Base-by-base conservation (phyloP, 2,329 filamentous ascomycete species). In the Balansia obtecta region DNA sequence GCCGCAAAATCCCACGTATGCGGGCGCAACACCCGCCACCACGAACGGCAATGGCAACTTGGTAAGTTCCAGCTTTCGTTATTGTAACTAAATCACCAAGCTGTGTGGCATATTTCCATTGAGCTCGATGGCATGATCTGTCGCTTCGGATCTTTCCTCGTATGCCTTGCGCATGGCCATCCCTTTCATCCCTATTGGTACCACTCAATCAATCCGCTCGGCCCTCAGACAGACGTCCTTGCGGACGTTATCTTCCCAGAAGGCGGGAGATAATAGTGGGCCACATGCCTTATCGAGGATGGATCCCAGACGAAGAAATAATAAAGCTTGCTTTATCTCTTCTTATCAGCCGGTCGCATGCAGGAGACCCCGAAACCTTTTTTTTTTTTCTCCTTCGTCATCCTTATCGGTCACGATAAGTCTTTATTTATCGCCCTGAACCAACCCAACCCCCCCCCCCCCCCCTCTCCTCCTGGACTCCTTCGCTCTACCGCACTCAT, bases 41-140 rank as follows among this genome's bases (percentile, higher is more conserved):
- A 70, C 68, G 11, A 67, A 61, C 54, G 64, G 65, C 50, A 68
- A 66, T 48, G 63, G 63, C 22, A 70, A 65, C 50, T 57, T 71
- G 63, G 70, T 72, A 59, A 63, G 70, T 65, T 48, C 49, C 37
- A 32, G 12, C 44, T 37, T 33, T 39, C 9, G 27, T 7, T 8
- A 27, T 27, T 27, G 27, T 1, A 27, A 27, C 27, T 27, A 27
- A 27, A 27, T 6, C 27, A 27, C 4, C 27, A 27, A 27, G 5
- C 7, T 27, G 27, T 27, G 8, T 27, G 27, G 27, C 27, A 27
- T 27, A 8, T 27, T 27, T 39, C 16, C 9, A 33, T 48, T 18
- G 34, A 12, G 27, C 30, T 22, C 16, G 8, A 32, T 13, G n/a
- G 16, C 12, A 34, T 18, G 13, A 22, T 16, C 32, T 3, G 7